Evolutionary conservation across 257 asterid species (phyloP), one percentile per base, ranked within the genome.

Genomic region (Solanum appendiculatum): DNA sequence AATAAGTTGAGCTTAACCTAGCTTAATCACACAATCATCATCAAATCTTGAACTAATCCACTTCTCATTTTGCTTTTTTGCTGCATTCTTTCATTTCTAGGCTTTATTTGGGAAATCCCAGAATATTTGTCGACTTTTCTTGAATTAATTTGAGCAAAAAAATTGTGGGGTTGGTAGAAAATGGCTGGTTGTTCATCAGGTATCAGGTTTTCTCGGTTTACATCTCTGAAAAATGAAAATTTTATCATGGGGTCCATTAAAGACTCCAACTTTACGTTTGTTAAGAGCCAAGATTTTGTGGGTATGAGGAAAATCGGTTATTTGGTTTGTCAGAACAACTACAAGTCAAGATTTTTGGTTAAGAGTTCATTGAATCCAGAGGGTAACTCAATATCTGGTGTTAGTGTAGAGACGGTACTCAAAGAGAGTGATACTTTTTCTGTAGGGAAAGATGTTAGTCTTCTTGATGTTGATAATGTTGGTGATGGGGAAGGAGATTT

Each of bases 151-250:
- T 78, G 75, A 74, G 81, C 34, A 63, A 75, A 68, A 20, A 3
- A 44, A 33, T 51, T 9, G 88, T 37, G 34, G 66, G 84, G 72
- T 42, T 69, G 84, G 8, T 46, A 80, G 39, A 86, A 87, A 90
- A 91, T 92, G 94, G 95, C 93, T 92, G 93, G 92, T 37, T 95
- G 91, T 89, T 93, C 94, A 69, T 91, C 93, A 72, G 91, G 92
- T 84, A 58, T 92, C 85, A 88, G 94, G 85, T 58, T 87, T 4
- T 66, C 92, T 86, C 93, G 89, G 75, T 86, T 91, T 89, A 88
- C 86, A 87, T 88, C 88, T 89, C 86, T 89, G 89, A 80, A 74
- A 83, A 91, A 92, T 86, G 94, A 90, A 25, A 90, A 78, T 84
- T 27, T 84, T 36, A 89, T 87, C 6, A 88, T 88, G 54, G 39